phyloP scores from a whole-genome alignment of 2,329 filamentous ascomycete species.

The Stagonosporopsis chrysanthemi region DNA sequence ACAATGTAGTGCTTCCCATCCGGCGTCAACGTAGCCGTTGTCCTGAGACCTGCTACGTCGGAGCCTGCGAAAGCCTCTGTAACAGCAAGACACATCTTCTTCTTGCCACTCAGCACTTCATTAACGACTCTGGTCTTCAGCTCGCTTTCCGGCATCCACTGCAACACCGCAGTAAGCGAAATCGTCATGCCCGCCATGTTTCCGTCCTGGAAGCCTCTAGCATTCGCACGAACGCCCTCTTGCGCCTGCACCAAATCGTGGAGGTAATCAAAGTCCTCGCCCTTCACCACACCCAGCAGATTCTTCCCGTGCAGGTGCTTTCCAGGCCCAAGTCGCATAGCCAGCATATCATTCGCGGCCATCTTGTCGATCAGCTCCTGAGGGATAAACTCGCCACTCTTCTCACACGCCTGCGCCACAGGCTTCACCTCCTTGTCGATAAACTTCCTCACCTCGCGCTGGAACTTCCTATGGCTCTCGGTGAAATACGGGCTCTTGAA shows the following conservation, averaged over 20 bases:
- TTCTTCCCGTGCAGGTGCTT: slow-evolving; percentile 78
- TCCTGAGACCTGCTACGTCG: slow-evolving; percentile 81
- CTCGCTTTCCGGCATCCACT: slow-evolving; percentile 73
- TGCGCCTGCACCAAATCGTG: slow-evolving; percentile 80
- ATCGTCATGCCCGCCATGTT: slow-evolving; percentile 90
- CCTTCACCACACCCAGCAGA: slow-evolving; percentile 73
- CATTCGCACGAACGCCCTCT: slow-evolving; percentile 74
- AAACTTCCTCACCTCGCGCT: slow-evolving; percentile 75
- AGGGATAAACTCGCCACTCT: slow-evolving; percentile 72
- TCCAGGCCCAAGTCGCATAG: slow-evolving; percentile 84
- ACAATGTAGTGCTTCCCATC: slow-evolving; percentile 64
- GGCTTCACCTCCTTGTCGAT: slow-evolving; percentile 74
- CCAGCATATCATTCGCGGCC: slow-evolving; percentile 75
- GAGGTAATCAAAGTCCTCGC: slow-evolving; percentile 86
- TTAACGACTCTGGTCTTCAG: slow-evolving; percentile 72
- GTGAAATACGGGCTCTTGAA: slow-evolving; percentile 85
- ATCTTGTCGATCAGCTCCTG: slow-evolving; percentile 78
- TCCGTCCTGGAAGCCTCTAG: slow-evolving; percentile 83
- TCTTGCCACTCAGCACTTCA: slow-evolving; percentile 79
- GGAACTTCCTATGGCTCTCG: slow-evolving; percentile 73
- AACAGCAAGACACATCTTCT: slow-evolving; percentile 88
- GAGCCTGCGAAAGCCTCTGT: slow-evolving; percentile 88
- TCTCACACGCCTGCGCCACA: slow-evolving; percentile 79
- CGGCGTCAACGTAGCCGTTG: slow-evolving; percentile 65
- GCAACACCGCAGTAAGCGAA: slow-evolving; percentile 77